Base-by-base conservation (phyloP, 75 land plant genomes). In the Selaginella moellendorffii region DNA sequence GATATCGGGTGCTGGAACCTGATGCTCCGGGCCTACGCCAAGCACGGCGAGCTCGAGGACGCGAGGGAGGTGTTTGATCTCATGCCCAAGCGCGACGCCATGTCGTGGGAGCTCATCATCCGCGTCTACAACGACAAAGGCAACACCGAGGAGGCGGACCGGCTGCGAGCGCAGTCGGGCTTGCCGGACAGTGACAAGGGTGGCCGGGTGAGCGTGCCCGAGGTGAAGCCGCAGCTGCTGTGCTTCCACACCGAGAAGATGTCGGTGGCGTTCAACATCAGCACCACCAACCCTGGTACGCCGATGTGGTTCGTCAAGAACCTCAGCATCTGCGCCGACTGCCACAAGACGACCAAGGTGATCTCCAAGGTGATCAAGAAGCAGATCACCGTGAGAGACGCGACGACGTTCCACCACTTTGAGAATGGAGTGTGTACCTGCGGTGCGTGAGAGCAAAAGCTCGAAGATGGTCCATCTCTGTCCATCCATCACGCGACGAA, bases 341-440 rank as follows among this genome's bases (percentile, higher is more conserved):
- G 67, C 26, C 67, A 65, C 61, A 65, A 18, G 18, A 58, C 67
- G 27, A 65, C 64, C 1, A 65, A 65, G 26, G 53, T 24, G 28
- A 58, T 65, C 26, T 65, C 67, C 64, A 65, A 24, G 19, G 56
- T 65, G 12, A 58, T 65, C 59, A 61, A 18, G 65, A 25, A 58
- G 26, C 28, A 46, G 18, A 61, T 65, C 12, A 1, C 56, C 1
- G 67, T 65, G 63, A 65, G 67, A 42, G 67, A 65, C 54, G 64
- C 67, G 20, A 65, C 25, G 26, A 54, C 62, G 25, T 65, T 65
- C 26, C 67, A 65, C 26, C 67, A 24, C n/a, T 65, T 65, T 65
- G 26, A 61, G 25, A 26, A 65, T 59, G 67, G 67, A 61, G 59
- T 65, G 22, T 65, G 67, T 53, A 61, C 65, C 25, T 65, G 67